Evolutionary conservation across 768 basidiomycete genomes (phyloP).

Genomic region (Psilocybe cyanescens): DNA sequence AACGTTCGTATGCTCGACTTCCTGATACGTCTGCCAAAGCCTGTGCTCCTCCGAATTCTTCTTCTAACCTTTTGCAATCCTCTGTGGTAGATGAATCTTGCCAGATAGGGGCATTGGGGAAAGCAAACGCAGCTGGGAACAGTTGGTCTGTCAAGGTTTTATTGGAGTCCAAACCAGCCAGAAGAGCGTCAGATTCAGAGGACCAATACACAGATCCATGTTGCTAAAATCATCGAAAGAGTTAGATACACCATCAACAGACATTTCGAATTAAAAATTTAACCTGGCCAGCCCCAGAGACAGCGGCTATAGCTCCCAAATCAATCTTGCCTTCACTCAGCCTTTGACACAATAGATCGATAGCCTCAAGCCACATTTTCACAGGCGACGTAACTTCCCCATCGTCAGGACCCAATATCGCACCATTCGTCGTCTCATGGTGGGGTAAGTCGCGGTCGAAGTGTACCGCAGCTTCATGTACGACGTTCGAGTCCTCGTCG

Average conservation of each 20-base stretch:
- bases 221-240: conserved; percentile 51
- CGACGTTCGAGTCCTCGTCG: conserved; percentile 54
- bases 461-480: conserved; percentile 74
- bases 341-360: conserved; percentile 74
- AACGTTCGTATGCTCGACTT: conserved; percentile 84
- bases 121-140: conserved; percentile 65
- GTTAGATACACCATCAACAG: not conserved
- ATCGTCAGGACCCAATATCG: conserved; percentile 61
- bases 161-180: conserved; percentile 56
- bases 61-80: conserved; percentile 74
- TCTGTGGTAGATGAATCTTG: conserved; percentile 85
- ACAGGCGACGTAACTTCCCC: conserved; percentile 85
- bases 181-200: conserved; percentile 46
- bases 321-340: conserved; percentile 64
- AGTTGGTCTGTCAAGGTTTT: conserved; percentile 63
- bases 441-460: conserved; percentile 81
- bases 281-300: conserved; percentile 84
- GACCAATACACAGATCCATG: conserved; percentile 91
- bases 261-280: conserved; percentile 11
- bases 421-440: conserved; percentile 69
- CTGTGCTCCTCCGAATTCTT: conserved; percentile 69
- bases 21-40: conserved; percentile 77
- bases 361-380: conserved; percentile 82
- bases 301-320: conserved; percentile 57
- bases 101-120: conserved; percentile 80